phyloP scores from a whole-genome alignment of 805 yeast species.

The Cyberlindnera bimundalis region DNA sequence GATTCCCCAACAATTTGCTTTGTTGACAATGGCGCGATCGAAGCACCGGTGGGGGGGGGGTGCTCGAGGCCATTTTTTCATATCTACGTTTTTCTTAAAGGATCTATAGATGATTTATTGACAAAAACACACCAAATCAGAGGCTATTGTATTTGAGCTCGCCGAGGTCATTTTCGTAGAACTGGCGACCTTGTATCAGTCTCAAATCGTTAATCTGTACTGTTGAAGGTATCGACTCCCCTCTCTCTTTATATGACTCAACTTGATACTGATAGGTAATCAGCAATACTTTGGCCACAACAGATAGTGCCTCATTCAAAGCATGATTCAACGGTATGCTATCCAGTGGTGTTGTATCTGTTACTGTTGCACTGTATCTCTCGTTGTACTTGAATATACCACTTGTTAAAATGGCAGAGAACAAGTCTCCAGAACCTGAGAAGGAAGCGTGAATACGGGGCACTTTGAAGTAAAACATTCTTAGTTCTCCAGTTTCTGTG shows the following conservation, averaged over 20 bases:
- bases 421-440: slow-evolving; percentile 75
- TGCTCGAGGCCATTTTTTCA: too few relatives aligned
- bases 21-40: too few relatives aligned
- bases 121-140: not conserved
- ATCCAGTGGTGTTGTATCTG: slow-evolving; percentile 5
- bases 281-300: slow-evolving; percentile 40
- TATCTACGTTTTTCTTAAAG: not conserved
- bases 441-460: slow-evolving; percentile 54
- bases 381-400: slow-evolving; percentile 34
- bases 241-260: slow-evolving; percentile 9
- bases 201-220: slow-evolving; percentile 39
- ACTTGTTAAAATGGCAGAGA: slow-evolving; percentile 59
- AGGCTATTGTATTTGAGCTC: not conserved
- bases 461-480: slow-evolving; percentile 36
- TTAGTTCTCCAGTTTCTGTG: not conserved
- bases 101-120: not conserved
- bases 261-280: slow-evolving; percentile 34
- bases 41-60: too few relatives aligned
- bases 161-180: slow-evolving; percentile 21
- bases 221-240: slow-evolving; percentile 20
- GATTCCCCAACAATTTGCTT: not conserved
- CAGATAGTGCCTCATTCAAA: slow-evolving; percentile 37
- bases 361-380: slow-evolving; percentile 7
- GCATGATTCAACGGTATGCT: slow-evolving; percentile 30
- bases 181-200: slow-evolving; percentile 40